Conservation (phyloP, 2,329 filamentous ascomycete genomes). For the Gremmenia infestans region DNA sequence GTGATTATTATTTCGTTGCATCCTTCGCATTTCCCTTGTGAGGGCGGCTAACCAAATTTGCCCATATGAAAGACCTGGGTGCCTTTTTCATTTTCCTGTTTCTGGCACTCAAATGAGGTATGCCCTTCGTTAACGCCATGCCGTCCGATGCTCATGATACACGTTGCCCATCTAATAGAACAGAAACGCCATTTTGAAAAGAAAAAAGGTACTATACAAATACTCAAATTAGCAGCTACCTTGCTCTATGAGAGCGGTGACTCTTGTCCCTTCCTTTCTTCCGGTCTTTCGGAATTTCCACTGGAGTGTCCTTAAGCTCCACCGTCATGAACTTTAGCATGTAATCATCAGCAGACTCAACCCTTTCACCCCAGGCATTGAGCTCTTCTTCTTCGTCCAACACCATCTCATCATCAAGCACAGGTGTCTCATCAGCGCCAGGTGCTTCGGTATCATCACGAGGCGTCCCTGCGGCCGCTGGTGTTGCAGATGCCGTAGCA, state of each 20-base stretch:
- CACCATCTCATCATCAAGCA: constrained; percentile 16
- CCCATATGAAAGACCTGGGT: neutral
- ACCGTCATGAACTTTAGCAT: constrained; percentile 66
- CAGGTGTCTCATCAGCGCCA: constrained; percentile 29
- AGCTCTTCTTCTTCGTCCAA: constrained; percentile 42
- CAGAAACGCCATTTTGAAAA: constrained; percentile 5
- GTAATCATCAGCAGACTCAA: constrained; percentile 67
- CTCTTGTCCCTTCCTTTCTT: constrained; percentile 37
- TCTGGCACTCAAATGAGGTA: constrained; percentile 6
- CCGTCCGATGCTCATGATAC: constrained; percentile 20
- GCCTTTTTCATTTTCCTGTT: neutral
- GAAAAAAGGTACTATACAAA: constrained; percentile 19
- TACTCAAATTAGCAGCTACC: constrained; percentile 14
- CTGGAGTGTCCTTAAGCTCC: constrained; percentile 51
- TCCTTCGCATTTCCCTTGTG: neutral
- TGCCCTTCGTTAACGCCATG: neutral
- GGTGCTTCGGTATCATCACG: constrained; percentile 37
- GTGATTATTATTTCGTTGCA: neutral
- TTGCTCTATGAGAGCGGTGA: constrained; percentile 27
- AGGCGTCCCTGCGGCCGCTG: constrained; percentile 26
- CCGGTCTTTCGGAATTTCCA: constrained; percentile 61
- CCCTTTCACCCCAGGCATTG: constrained; percentile 54
- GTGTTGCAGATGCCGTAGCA: constrained; percentile 27
- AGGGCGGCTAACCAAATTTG: neutral
- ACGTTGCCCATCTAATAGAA: constrained; percentile 20